Evolutionary conservation across 495 filamentous ascomycete species (phyloP).

Genomic region (Penicillium canariense): DNA sequence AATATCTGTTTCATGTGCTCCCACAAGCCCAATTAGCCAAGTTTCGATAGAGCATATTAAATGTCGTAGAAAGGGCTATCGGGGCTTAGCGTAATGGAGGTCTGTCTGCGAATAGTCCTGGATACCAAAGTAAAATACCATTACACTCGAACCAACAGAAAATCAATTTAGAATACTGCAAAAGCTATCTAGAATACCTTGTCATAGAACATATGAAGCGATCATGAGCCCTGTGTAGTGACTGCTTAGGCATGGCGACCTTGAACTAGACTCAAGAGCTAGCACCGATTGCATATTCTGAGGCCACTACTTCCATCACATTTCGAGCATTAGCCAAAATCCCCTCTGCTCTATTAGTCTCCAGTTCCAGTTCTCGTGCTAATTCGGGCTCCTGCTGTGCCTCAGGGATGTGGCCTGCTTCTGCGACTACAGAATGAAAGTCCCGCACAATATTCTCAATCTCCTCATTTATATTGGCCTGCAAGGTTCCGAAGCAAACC

Average conservation of each 20-base stretch:
- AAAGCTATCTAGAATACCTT: neutral
- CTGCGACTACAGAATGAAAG: neutral
- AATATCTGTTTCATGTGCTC: neutral
- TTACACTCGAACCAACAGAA: neutral
- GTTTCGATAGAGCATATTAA: neutral
- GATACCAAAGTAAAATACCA: neutral
- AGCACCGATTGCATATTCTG: neutral
- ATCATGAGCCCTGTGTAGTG: neutral
- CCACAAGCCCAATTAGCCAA: neutral
- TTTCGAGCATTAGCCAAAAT: neutral
- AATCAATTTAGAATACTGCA: neutral
- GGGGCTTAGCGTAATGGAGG: neutral
- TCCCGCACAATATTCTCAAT: neutral
- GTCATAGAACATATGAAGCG: neutral
- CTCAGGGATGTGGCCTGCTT: neutral
- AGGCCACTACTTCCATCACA: neutral
- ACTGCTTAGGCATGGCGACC: neutral
- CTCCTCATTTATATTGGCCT: neutral
- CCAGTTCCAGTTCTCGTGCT: neutral
- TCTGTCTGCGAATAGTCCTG: neutral
- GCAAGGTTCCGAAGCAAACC: neutral
- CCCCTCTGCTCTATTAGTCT: neutral
- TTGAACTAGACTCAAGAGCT: neutral
- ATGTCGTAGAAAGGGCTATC: neutral
- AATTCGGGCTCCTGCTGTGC: neutral